phyloP scores from a whole-genome alignment of 1,284 basidiomycete species.

The Entoloma clypeatum region DNA sequence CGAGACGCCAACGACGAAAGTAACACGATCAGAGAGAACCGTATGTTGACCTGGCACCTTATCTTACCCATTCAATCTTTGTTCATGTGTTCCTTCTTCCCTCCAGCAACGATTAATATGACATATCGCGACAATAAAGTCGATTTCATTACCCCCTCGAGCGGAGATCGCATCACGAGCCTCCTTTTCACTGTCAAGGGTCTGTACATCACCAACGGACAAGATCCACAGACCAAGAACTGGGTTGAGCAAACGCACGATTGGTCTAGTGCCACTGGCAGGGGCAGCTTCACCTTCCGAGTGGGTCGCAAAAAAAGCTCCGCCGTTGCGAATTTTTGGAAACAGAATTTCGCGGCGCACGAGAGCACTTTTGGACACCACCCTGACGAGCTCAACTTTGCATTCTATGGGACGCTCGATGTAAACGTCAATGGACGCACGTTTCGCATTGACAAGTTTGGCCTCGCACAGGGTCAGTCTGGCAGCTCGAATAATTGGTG shows the following conservation, averaged over 20 bases:
- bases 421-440: background rate
- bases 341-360: background rate
- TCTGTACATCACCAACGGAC: background rate
- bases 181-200: background rate
- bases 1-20: no score
- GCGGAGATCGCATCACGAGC: background rate
- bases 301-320: slow-evolving; percentile 1
- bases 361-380: background rate
- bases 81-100: background rate
- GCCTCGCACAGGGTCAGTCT: slow-evolving; percentile 1
- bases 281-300: background rate
- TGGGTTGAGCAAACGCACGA: background rate
- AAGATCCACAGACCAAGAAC: background rate
- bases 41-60: no score
- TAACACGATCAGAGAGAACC: no score
- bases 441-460: background rate
- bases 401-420: background rate
- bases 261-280: background rate
- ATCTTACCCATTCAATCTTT: background rate
- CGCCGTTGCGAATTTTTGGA: slow-evolving; percentile 1
- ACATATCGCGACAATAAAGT: background rate
- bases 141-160: background rate
- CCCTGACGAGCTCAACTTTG: background rate
- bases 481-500: background rate
- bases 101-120: background rate